Evolutionary conservation across 768 basidiomycete species (phyloP).

Genomic region (Tylopilus subfusipes): DNA sequence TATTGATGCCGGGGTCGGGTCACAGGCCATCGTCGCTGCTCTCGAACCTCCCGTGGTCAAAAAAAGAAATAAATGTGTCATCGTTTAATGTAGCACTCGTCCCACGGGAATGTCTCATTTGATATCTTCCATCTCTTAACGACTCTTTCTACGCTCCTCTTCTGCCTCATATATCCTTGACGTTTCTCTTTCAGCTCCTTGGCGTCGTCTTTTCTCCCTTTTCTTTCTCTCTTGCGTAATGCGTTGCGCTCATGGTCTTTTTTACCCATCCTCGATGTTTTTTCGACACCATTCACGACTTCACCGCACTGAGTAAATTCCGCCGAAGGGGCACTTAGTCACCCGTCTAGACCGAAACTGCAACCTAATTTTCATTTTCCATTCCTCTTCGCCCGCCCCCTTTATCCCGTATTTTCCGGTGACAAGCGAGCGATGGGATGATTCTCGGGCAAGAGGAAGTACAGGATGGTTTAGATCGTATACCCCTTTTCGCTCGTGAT

Average conservation of each 20-base stretch:
- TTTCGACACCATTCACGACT: conserved; percentile 13
- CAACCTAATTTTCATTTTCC: conserved; percentile 22
- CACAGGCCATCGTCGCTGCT: conserved; percentile 91
- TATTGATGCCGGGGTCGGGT: conserved; percentile 10
- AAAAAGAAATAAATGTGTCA: conserved; percentile 74
- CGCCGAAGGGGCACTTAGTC: conserved; percentile 22
- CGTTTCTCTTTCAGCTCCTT: conserved; percentile 21
- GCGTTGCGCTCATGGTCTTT: conserved; percentile 22
- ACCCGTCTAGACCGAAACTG: conserved; percentile 24
- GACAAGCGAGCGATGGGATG: conserved; percentile 11
- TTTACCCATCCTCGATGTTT: conserved; percentile 26
- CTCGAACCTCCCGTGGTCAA: conserved; percentile 95
- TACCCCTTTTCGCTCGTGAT: conserved; percentile 19
- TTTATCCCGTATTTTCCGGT: conserved; percentile 6
- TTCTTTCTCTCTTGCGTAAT: conserved; percentile 17
- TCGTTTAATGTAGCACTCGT: conserved; percentile 59
- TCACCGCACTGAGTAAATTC: conserved; percentile 28
- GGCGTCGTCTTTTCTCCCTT: conserved; percentile 16
- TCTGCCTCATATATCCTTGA: conserved; percentile 37
- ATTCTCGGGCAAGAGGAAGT: conserved; percentile 19
- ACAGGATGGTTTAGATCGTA: conserved; percentile 19
- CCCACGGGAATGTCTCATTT: conserved; percentile 26
- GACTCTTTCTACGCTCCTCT: conserved; percentile 31
- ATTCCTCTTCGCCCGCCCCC: background rate
- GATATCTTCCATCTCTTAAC: conserved; percentile 35